Base-by-base conservation (phyloP, 139 green algal genomes). In the Picochlorum costavermella region DNA sequence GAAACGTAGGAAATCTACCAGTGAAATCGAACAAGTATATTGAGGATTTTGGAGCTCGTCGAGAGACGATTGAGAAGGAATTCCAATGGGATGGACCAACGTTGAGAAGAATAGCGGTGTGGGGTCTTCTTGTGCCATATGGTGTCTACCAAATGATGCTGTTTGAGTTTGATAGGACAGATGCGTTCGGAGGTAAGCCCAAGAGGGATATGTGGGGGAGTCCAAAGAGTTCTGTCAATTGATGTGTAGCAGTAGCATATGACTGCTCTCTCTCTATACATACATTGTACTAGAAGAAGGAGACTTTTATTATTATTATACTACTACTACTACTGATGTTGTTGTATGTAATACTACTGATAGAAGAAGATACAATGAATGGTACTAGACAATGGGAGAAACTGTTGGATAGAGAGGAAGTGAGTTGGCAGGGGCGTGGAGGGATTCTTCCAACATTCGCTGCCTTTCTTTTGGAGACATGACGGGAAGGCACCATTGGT, bases 11-110 rank as follows among this genome's bases (percentile, higher is more conserved):
- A 29, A 65, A 84, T 43, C 46, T 84, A 50, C 77, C 77, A 6
- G 71, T 73, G 40, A 83, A 83, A 59, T 53, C 75, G 9, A 83
- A 84, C 67, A 83, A 83, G 40, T 80, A 63, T 29, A 49, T 84
- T 9, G 77, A 84, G 50, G 71, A 74, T 6, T 78, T 70, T 70
- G 75, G 57, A n/a, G 61, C 61, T 12, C 51, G 48, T n/a, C 55
- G 77, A 16, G 77, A 84, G 67, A 72, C 76, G 30, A 50, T 84
- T 6, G 77, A 84, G 64, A 44, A 68, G 2, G 75, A 72, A 28
- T 83, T 73, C 45, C 56, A 37, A 30, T 82, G 67, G 56, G 67
- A 75, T 60, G 40, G 55, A 20, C 61, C 50, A 28, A 72, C 64
- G 9, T 56, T 76, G 57, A 68, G 44, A 28, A 66, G 40, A 44